Base-by-base conservation (phyloP, 2,329 filamentous ascomycete genomes). In the Fusarium beomiforme region DNA sequence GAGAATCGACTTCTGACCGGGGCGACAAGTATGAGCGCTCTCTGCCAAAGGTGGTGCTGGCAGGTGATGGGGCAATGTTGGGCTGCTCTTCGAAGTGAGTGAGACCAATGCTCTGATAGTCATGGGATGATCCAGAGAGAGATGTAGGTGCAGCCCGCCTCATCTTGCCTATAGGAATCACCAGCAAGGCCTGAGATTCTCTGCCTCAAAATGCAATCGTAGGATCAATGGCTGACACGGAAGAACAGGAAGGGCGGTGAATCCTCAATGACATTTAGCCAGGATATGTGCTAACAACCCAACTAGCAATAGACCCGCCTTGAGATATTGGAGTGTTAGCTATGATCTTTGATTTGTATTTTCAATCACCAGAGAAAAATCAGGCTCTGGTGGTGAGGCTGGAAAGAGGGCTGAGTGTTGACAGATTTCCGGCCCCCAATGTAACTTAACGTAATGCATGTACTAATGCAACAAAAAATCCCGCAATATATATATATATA, bases 11-110 rank as follows among this genome's bases (percentile, higher is more conserved):
- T 13, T 59, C 53, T 19, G 59, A 59, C 16, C 29, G 43, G 36
- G 59, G 59, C 9, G 59, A 49, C 13, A 59, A 24, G 19, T 42
- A 62, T 8, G 54, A 61, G 26, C 26, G 24, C 54, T 60, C 24
- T 29, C 49, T 36, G 12, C 36, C 57, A 14, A 53, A 19, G 16
- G 17, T 39, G 33, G 56, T 59, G 11, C 36, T 33, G 17, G 44
- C 21, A 13, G 59, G 59, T 10, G 54, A 49, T 21, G 53, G 54
- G 8, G 19, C 21, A 41, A 62, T 42, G 10, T 42, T 34, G 9
- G 26, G 26, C 3, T 42, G 29, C 3, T 47, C 12, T 14, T 49
- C 36, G 13, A 49, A 49, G 6, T 17, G 53, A 36, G 29, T 42
- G 9, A 49, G 36, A 8, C 43, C 13, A 1, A 62, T 49, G 23